Percentiles rank a stretch among this genome's conserved stretches.
Evolutionary conservation across 768 basidiomycete species (phyloP).

Genomic region (Cytidiella melzeri): DNA sequence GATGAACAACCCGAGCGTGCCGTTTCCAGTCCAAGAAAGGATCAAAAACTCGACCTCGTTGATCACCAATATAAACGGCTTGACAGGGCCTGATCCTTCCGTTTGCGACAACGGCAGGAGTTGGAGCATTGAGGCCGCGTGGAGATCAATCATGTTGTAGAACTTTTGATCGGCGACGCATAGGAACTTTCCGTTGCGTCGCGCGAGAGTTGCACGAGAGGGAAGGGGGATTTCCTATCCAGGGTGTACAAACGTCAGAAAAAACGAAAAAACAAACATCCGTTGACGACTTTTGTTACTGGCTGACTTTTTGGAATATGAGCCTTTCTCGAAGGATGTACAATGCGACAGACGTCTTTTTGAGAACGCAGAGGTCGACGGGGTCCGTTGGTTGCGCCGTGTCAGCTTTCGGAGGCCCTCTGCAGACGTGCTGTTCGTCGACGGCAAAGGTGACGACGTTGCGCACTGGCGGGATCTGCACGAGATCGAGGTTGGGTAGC

Average conservation of each 20-base stretch:
- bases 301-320: conserved; percentile 53
- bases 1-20: conserved; percentile 83
- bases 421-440: conserved; percentile 65
- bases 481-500: conserved; percentile 73
- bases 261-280: too few relatives aligned
- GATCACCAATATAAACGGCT: conserved; percentile 73
- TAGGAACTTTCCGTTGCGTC: conserved; percentile 54
- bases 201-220: conserved; percentile 49
- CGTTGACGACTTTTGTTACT: not conserved
- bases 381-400: conserved; percentile 37
- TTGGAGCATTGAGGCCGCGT: conserved; percentile 60
- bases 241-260: too few relatives aligned
- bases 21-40: conserved; percentile 75
- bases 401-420: conserved; percentile 38
- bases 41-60: conserved; percentile 79
- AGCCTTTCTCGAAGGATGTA: conserved; percentile 63
- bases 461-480: conserved; percentile 74
- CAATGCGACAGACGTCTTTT: conserved; percentile 56
- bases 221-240: conserved; percentile 75
- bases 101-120: conserved; percentile 79
- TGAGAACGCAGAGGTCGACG: conserved; percentile 70
- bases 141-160: conserved; percentile 79
- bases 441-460: conserved; percentile 78
- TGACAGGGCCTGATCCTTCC: conserved; percentile 35
- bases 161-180: conserved; percentile 68